Evolutionary conservation across 2,329 filamentous ascomycete genomes (phyloP).

Genomic region (Fusarium sp.): DNA sequence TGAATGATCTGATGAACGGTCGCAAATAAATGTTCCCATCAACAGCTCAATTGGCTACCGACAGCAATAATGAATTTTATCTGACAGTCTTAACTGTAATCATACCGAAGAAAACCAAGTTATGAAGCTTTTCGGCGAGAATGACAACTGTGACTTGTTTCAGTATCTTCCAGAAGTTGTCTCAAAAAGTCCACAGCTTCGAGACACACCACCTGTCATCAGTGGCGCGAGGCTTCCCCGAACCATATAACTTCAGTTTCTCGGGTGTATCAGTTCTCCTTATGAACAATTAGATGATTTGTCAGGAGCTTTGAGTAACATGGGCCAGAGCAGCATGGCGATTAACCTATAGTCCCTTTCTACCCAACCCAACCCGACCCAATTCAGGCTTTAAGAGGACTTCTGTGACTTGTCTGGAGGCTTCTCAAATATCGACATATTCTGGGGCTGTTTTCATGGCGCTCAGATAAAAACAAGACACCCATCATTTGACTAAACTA

Average conservation of each 20-base stretch:
- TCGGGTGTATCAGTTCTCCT: too few species aligned
- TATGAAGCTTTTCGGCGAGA: background rate
- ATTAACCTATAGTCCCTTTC: background rate
- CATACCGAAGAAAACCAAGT: background rate
- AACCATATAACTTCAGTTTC: too few species aligned
- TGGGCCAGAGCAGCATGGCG: background rate
- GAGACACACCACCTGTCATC: too few species aligned
- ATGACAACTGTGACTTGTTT: background rate
- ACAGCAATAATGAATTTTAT: background rate
- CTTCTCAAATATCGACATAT: background rate
- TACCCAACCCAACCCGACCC: background rate
- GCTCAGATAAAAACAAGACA: too few species aligned
- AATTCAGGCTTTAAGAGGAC: background rate
- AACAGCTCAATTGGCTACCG: background rate
- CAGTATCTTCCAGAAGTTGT: too few species aligned
- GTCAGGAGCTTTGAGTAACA: too few species aligned
- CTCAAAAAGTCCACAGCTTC: too few species aligned
- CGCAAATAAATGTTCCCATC: background rate
- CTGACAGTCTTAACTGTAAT: background rate
- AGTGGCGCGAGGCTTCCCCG: too few species aligned
- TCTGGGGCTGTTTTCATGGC: background rate
- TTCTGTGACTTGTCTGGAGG: accelerated
- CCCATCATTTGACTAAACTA: background rate
- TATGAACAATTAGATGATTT: too few species aligned
- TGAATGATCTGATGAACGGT: background rate